Evolutionary conservation across 2,329 filamentous ascomycete species (phyloP).

Genomic region (Exophiala calicioides): DNA sequence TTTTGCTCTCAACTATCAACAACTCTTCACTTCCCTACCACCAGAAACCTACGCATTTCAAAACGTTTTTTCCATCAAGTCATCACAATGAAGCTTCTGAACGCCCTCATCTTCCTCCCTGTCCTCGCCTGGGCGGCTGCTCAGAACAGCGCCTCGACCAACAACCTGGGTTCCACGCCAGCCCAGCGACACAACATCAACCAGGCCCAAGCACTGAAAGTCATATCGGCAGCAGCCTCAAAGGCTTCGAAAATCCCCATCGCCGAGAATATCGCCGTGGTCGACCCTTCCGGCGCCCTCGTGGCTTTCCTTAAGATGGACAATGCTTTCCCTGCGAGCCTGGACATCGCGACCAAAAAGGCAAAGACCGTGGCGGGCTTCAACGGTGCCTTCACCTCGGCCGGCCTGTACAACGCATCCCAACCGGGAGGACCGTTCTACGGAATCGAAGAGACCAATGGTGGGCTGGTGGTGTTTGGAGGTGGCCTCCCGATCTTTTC

Average conservation of each 20-base stretch:
- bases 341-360: constrained; percentile 26
- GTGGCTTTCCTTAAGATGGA: constrained; percentile 26
- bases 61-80: neutral
- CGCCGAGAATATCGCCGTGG: constrained; percentile 24
- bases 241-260: constrained; percentile 11
- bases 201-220: constrained; percentile 19
- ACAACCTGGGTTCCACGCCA: constrained; percentile 17
- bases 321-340: constrained; percentile 15
- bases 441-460: constrained; percentile 24
- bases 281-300: constrained; percentile 19
- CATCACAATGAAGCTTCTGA: neutral
- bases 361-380: constrained; percentile 22
- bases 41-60: neutral
- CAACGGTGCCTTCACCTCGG: constrained; percentile 20
- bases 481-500: constrained; percentile 24
- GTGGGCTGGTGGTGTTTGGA: constrained; percentile 24
- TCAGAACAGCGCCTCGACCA: constrained; percentile 4
- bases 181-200: constrained; percentile 19
- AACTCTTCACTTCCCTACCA: neutral
- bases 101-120: neutral
- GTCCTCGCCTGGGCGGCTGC: neutral
- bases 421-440: constrained; percentile 22
- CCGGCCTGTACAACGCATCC: constrained; percentile 7
- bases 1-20: no score
- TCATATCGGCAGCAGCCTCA: constrained; percentile 15